Conservation (phyloP, 352 stramenopile species). For the Phytophthora tentaculata region DNA sequence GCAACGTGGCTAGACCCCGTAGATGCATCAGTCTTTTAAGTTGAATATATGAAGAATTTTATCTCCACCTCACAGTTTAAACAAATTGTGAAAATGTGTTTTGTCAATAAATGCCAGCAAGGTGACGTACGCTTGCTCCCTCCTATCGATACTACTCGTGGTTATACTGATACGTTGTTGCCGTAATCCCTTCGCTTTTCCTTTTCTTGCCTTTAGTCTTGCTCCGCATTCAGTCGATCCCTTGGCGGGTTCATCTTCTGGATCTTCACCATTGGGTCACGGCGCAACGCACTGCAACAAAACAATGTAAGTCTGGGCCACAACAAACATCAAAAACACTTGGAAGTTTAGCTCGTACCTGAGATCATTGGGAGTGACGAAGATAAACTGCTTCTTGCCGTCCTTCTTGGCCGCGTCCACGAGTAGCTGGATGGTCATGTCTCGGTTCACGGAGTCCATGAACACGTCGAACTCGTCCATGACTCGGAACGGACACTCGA, state of each 20-base stretch:
- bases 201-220: slow-evolving; percentile 21
- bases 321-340: slow-evolving; percentile 1
- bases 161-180: slow-evolving; percentile 19
- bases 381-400: slow-evolving; percentile 88
- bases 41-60: no score
- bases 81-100: slow-evolving; percentile 11
- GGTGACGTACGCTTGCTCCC: slow-evolving; percentile 10
- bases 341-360: slow-evolving; percentile 51
- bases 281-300: slow-evolving; percentile 59
- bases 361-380: slow-evolving; percentile 88
- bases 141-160: slow-evolving; percentile 27
- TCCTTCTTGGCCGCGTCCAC: slow-evolving; percentile 86
- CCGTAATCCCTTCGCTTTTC: slow-evolving; percentile 8
- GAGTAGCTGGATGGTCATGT: slow-evolving; percentile 96
- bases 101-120: slow-evolving; percentile 29
- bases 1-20: slow-evolving; percentile 1
- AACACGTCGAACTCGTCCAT: slow-evolving; percentile 99
- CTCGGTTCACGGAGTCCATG: slow-evolving; percentile 97
- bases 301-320: not conserved
- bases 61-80: not conserved
- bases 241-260: slow-evolving; percentile 89
- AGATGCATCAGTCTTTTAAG: slow-evolving; percentile 10
- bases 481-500: slow-evolving; percentile 94
- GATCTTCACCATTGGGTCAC: slow-evolving; percentile 85
- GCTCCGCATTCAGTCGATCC: slow-evolving; percentile 73